phyloP scores from a whole-genome alignment of 352 stramenopile genomes.

The Phytophthora pseudosyringae region DNA sequence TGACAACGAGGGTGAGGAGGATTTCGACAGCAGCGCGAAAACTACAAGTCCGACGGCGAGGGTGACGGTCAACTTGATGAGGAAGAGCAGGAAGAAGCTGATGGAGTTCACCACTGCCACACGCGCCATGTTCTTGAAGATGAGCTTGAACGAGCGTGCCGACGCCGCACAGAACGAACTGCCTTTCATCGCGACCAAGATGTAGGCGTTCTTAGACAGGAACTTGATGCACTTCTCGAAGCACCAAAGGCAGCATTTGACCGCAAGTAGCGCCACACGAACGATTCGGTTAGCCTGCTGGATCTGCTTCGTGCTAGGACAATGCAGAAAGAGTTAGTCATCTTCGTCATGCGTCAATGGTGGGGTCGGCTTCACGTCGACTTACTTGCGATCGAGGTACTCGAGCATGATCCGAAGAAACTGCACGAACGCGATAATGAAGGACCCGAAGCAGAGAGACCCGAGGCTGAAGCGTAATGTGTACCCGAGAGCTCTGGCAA shows the following conservation, averaged over 20 bases:
- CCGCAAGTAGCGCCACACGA: constrained; percentile 79
- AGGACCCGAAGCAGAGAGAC: constrained; percentile 96
- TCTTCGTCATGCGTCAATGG: too few species aligned
- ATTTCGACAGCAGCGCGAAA: constrained; percentile 54
- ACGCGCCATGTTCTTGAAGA: constrained; percentile 92
- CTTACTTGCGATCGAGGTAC: constrained; percentile 94
- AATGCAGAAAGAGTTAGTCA: constrained; percentile 4
- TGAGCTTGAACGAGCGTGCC: constrained; percentile 94
- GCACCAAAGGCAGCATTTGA: constrained; percentile 96
- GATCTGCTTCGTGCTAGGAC: constrained; percentile 72
- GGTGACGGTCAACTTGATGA: constrained; percentile 92
- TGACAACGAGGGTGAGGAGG: constrained; percentile 37
- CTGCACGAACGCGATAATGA: constrained; percentile 97
- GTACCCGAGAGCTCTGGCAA: constrained; percentile 62
- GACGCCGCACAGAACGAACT: constrained; percentile 88
- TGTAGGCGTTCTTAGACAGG: constrained; percentile 97
- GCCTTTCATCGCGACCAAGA: constrained; percentile 86
- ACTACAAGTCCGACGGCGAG: constrained; percentile 49
- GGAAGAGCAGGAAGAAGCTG: constrained; percentile 93
- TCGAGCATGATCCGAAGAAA: constrained; percentile 93
- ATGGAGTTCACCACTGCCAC: constrained; percentile 92
- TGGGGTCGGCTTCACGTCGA: neutral
- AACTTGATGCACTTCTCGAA: constrained; percentile 97
- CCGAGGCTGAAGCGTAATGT: constrained; percentile 92
- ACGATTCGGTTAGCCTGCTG: constrained; percentile 78